Conservation (phyloP, 2,329 filamentous ascomycete species). For the Phialocephala subalpina region DNA sequence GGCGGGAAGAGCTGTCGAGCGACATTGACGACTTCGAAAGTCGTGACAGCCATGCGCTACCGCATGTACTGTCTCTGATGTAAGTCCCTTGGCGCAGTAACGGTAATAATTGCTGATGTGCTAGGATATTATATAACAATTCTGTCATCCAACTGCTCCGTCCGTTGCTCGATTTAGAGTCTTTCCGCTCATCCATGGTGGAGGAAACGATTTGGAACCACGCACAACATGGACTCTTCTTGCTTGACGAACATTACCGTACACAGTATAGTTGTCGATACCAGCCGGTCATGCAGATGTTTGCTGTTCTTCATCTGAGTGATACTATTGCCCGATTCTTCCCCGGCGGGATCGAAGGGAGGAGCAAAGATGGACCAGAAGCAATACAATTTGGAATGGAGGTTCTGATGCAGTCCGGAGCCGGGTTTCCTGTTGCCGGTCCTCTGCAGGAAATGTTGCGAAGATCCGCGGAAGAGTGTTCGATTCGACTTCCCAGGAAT, state of each 20-base stretch:
- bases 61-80: slow-evolving; percentile 45
- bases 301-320: slow-evolving; percentile 43
- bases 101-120: slow-evolving; percentile 28
- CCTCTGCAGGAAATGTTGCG: slow-evolving; percentile 44
- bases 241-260: slow-evolving; percentile 42
- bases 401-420: slow-evolving; percentile 39
- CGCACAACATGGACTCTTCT: slow-evolving; percentile 43
- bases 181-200: slow-evolving; percentile 35
- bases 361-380: slow-evolving; percentile 37
- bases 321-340: slow-evolving; percentile 44
- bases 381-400: slow-evolving; percentile 42
- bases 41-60: slow-evolving; percentile 35
- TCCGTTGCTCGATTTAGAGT: slow-evolving; percentile 41
- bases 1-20: slow-evolving; percentile 40
- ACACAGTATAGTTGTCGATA: slow-evolving; percentile 42
- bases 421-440: slow-evolving; percentile 42
- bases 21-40: slow-evolving; percentile 35
- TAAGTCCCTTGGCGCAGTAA: slow-evolving; percentile 30
- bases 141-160: slow-evolving; percentile 43
- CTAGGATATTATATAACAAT: slow-evolving; percentile 43
- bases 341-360: slow-evolving; percentile 34
- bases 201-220: slow-evolving; percentile 41
- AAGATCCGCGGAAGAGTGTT: slow-evolving; percentile 36
- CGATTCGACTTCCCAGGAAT: slow-evolving; percentile 35
- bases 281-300: slow-evolving; percentile 45